Conservation (phyloP, 2,329 filamentous ascomycete genomes). For the Fusarium coffeatum region DNA sequence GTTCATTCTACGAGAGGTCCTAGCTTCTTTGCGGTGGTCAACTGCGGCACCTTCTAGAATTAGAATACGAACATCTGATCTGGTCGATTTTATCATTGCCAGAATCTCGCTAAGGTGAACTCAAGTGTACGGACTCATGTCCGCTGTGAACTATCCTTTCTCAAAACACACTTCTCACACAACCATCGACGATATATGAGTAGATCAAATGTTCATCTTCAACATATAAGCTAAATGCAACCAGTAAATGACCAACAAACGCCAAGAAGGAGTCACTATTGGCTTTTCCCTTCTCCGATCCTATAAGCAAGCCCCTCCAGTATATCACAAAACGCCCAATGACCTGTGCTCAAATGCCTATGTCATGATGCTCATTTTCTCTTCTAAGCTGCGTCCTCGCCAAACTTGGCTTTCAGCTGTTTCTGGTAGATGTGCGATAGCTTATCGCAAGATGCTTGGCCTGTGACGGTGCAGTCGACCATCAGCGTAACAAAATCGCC, state of each 20-base stretch:
- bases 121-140: constrained; percentile 7
- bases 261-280: constrained; percentile 23
- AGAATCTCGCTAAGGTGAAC: constrained; percentile 2
- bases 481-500: constrained; percentile 89
- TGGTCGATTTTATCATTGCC: background rate
- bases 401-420: constrained; percentile 59
- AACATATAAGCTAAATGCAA: constrained; percentile 17
- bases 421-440: constrained; percentile 70
- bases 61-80: constrained; percentile 6
- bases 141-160: background rate
- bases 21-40: constrained; percentile 15
- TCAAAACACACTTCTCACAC: background rate
- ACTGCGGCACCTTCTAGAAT: constrained; percentile 19
- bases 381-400: constrained; percentile 8
- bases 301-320: constrained; percentile 5
- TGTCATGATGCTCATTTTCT: constrained; percentile 25
- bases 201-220: constrained; percentile 9
- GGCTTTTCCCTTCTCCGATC: constrained; percentile 18
- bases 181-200: background rate
- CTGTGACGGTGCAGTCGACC: constrained; percentile 72
- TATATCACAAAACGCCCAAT: constrained; percentile 38
- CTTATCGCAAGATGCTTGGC: constrained; percentile 73
- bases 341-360: constrained; percentile 21
- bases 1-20: background rate
- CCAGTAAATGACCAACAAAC: constrained; percentile 24